Evolutionary conservation across 495 filamentous ascomycete species (phyloP), one percentile per base, ranked within the genome.

Genomic region (Ramalina intermedia): DNA sequence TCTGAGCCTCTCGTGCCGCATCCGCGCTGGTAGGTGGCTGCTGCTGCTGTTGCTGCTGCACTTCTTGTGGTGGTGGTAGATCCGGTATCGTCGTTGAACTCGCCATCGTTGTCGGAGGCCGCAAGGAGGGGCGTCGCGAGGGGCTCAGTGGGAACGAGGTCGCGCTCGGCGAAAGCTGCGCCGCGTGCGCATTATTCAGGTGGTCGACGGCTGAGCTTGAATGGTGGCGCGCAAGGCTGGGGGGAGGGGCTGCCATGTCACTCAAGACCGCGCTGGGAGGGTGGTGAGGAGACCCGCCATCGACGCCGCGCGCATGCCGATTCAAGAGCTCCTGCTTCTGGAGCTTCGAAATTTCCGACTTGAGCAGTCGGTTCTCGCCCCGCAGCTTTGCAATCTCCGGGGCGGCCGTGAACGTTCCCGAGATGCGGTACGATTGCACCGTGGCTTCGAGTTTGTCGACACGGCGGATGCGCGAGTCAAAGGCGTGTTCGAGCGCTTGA

Each of bases 391-490:
- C 66, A 16, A 93, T 62, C 57, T 94, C 81, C 0, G 70, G 66
- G 63, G 45, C 57, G 20, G 55, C 50, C 37, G 48, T 75, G 66
- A 53, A 70, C 69, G 55, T 52, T 35, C 57, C 57, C 12, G 69
- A 64, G 50, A 63, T 60, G 29, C 66, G 60, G 50, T 62, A 61
- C 40, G 63, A 70, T 51, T 69, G 73, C 17, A 89, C 76, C 3
- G 84, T 72, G 17, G 76, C 74, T 63, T 96, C 91, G 1, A 98
- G 70, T 2, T 84, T 76, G 36, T 96, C 91, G n/a, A 96, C 71
- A 50, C 85, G 82, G 62, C 90, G 88, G 56, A 81, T 77, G 20
- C 88, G 81, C 20, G 78, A 62, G 47, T 87, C 82, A 37, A 94
- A 78, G 21, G 78, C 81, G 52, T 79, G 79, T 65, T 96, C 89